Percentiles rank a stretch among this genome's conserved stretches.
phyloP scores from a whole-genome alignment of 306 rosid genomes.

The Cicer chorassanicum region DNA sequence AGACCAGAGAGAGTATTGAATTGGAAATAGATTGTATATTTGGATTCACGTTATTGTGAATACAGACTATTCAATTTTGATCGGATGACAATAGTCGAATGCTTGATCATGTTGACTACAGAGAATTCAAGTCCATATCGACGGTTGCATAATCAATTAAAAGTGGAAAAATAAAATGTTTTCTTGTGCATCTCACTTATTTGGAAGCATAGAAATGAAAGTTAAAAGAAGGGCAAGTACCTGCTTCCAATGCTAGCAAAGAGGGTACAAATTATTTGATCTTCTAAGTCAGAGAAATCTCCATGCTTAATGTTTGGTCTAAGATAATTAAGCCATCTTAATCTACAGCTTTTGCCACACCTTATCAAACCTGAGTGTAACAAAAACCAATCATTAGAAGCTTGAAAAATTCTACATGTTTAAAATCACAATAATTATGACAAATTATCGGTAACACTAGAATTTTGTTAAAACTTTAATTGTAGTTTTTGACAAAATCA shows the following conservation, averaged over 20 bases:
- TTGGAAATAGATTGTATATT: not conserved
- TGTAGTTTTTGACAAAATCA: no score
- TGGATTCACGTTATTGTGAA: not conserved
- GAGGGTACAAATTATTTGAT: slow-evolving; percentile 74
- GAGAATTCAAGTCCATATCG: not conserved
- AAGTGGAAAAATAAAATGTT: not conserved
- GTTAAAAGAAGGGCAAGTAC: slow-evolving; percentile 41
- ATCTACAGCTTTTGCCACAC: slow-evolving; percentile 95
- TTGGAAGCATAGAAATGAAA: not conserved
- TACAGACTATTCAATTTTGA: not conserved
- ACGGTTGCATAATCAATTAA: not conserved
- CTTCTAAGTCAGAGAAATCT: slow-evolving; percentile 86
- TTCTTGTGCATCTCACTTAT: not conserved
- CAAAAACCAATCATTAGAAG: not conserved
- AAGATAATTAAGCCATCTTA: slow-evolving; percentile 95
- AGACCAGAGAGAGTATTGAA: not conserved
- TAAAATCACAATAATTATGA: no score
- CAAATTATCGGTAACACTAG: no score
- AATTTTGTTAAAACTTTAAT: no score
- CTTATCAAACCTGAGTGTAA: slow-evolving; percentile 71
- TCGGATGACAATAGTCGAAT: not conserved
- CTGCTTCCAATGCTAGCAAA: slow-evolving; percentile 94
- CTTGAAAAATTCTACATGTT: no score
- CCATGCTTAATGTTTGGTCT: slow-evolving; percentile 94
- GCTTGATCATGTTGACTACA: not conserved